These are phyloP conservation scores for Narthecium ossifragum DNA, from an alignment of 106 monocot species.

Conservation along the genomic window DNA sequence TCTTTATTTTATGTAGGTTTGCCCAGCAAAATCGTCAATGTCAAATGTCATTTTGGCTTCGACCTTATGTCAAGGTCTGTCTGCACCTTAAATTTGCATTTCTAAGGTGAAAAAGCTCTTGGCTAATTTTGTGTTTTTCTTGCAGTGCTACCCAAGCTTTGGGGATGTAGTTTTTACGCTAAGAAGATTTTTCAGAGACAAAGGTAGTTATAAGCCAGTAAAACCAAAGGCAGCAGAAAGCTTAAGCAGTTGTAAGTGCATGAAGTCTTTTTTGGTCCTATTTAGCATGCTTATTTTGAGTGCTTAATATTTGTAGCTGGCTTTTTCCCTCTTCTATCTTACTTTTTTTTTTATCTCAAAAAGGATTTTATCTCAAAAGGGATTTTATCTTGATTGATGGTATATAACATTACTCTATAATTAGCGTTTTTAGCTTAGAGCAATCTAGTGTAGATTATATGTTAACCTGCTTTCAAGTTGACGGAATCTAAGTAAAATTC, in stretches of 20 bases:
- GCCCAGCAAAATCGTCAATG: constrained; percentile 53
- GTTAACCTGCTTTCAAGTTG: no score
- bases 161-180: constrained; percentile 74
- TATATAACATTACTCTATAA: no score
- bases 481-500: no score
- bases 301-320: background rate
- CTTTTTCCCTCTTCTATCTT: no score
- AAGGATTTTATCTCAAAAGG: no score
- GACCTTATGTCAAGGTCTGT: constrained; percentile 71
- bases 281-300: constrained; percentile 2
- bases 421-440: no score
- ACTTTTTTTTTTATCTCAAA: no score
- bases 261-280: no score
- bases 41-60: constrained; percentile 92
- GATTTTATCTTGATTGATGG: no score
- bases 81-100: constrained; percentile 7
- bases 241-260: constrained; percentile 21
- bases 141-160: constrained; percentile 79
- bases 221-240: constrained; percentile 38
- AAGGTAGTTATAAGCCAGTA: constrained; percentile 11
- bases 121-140: constrained; percentile 8
- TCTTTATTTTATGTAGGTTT: constrained; percentile 44
- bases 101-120: background rate
- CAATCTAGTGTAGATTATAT: no score
- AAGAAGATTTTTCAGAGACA: constrained; percentile 78